phyloP scores from a whole-genome alignment of 805 yeast species.

The Cyberlindnera xylosilytica region DNA sequence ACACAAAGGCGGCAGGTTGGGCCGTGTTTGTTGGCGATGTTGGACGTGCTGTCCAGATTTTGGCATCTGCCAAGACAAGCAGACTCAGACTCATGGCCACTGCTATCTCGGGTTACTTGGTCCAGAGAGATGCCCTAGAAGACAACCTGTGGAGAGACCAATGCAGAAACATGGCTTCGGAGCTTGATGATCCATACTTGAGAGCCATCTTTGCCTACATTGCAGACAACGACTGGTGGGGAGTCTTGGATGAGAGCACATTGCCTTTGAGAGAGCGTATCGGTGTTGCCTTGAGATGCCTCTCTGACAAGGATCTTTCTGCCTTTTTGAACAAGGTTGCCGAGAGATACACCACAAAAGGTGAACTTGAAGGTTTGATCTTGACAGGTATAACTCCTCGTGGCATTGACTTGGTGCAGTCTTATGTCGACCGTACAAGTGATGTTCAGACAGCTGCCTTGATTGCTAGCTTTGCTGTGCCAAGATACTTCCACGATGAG shows the following conservation, averaged over 20 bases:
- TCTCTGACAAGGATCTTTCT: conserved; percentile 75
- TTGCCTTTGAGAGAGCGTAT: conserved; percentile 83
- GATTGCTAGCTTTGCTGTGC: conserved; percentile 76
- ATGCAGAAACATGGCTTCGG: conserved; percentile 85
- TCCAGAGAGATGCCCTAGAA: conserved; percentile 48
- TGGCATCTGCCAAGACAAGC: conserved; percentile 71
- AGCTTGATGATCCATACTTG: conserved; percentile 82
- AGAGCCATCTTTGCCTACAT: conserved; percentile 91
- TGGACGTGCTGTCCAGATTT: conserved; percentile 71
- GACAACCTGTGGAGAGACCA: conserved; percentile 81
- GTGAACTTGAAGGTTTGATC: conserved; percentile 88
- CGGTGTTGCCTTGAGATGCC: conserved; percentile 85
- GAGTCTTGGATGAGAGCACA: conserved; percentile 85
- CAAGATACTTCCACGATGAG: conserved; percentile 72
- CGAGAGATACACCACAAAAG: conserved; percentile 65
- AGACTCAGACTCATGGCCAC: conserved; percentile 78
- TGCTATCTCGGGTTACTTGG: conserved; percentile 87
- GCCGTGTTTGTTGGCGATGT: conserved; percentile 94
- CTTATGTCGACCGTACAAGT: conserved; percentile 81
- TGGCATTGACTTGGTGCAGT: conserved; percentile 77
- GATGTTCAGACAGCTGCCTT: conserved; percentile 92
- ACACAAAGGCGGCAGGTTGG: conserved; percentile 96
- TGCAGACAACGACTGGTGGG: conserved; percentile 96
- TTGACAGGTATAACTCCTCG: conserved; percentile 89
- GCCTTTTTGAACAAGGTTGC: conserved; percentile 69